phyloP scores from a whole-genome alignment of 805 yeast species.

The Metschnikowia dekortorum region DNA sequence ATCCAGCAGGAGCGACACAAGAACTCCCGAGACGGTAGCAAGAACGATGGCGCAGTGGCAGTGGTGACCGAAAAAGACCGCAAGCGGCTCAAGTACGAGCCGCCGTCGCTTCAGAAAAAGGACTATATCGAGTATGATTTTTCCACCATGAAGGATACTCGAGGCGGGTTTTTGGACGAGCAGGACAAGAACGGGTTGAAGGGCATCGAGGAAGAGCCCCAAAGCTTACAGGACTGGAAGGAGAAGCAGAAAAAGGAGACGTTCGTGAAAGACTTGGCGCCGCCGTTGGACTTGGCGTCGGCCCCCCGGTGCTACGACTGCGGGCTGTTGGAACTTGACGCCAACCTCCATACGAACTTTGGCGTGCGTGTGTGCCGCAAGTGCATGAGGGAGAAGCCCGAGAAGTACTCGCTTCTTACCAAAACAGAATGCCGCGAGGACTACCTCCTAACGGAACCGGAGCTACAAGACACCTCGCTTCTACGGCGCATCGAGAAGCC shows the following conservation, averaged over 20 bases:
- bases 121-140: conserved; percentile 85
- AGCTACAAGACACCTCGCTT: conserved; percentile 63
- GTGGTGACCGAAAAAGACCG: conserved; percentile 13
- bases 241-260: conserved; percentile 39
- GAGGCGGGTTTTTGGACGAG: conserved; percentile 73
- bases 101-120: conserved; percentile 45
- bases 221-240: conserved; percentile 44
- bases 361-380: conserved; percentile 69
- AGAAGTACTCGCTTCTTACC: conserved; percentile 84
- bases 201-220: conserved; percentile 40
- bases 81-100: conserved; percentile 13
- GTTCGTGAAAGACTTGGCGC: conserved; percentile 52
- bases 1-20: conserved; percentile 31
- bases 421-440: conserved; percentile 95
- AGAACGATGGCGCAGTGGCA: conserved; percentile 7
- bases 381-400: conserved; percentile 71
- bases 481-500: conserved; percentile 82
- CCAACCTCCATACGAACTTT: conserved; percentile 64
- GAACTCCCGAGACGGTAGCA: conserved; percentile 11
- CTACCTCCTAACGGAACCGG: conserved; percentile 91
- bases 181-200: conserved; percentile 11
- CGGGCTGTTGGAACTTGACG: conserved; percentile 73
- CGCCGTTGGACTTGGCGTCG: conserved; percentile 64
- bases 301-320: conserved; percentile 89
- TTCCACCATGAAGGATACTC: conserved; percentile 81